phyloP scores from a whole-genome alignment of 2,329 filamentous ascomycete species.

The Colletotrichum chrysophilum region DNA sequence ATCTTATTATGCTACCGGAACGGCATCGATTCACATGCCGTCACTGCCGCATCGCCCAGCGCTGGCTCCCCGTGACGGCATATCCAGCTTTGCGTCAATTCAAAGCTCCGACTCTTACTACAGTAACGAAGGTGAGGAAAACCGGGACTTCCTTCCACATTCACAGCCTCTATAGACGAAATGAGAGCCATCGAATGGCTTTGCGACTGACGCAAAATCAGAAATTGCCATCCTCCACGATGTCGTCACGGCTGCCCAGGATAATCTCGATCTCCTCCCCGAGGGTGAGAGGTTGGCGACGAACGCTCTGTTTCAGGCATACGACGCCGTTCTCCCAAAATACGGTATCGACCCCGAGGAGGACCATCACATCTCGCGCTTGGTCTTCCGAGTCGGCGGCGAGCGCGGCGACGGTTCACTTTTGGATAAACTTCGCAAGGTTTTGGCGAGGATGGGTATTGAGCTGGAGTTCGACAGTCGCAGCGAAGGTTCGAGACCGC shows the following conservation, averaged over 20 bases:
- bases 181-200: background rate
- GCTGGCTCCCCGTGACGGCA: conserved; percentile 40
- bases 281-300: conserved; percentile 72
- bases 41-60: conserved; percentile 34
- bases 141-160: background rate
- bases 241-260: conserved; percentile 75
- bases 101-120: conserved; percentile 51
- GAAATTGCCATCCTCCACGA: conserved; percentile 82
- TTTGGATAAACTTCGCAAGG: conserved; percentile 71
- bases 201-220: conserved; percentile 34
- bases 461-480: conserved; percentile 65
- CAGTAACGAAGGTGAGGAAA: conserved; percentile 61
- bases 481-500: background rate
- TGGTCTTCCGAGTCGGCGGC: conserved; percentile 80
- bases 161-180: background rate
- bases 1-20: conserved; percentile 37
- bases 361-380: conserved; percentile 77
- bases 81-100: conserved; percentile 29
- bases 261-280: conserved; percentile 60
- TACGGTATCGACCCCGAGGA: conserved; percentile 74
- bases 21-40: conserved; percentile 37
- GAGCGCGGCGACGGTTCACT: conserved; percentile 63
- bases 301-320: conserved; percentile 80
- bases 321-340: conserved; percentile 75
- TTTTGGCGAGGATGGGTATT: conserved; percentile 74